phyloP scores from a whole-genome alignment of 2,329 filamentous ascomycete species.

The Chaetomium strumarium region DNA sequence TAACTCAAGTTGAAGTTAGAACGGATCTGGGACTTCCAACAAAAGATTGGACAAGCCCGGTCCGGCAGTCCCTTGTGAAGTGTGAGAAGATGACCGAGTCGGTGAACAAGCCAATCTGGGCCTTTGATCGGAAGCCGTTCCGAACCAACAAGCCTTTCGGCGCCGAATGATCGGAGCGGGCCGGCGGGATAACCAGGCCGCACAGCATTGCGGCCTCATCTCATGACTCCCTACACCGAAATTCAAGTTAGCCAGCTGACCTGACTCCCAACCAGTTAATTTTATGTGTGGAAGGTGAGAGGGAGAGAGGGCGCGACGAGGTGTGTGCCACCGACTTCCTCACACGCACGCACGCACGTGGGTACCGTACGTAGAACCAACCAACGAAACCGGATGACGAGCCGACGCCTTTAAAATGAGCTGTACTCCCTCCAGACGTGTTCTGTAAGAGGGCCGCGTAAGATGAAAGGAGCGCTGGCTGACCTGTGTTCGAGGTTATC shows the following conservation, averaged over 20 bases:
- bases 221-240: background rate
- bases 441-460: constrained; percentile 5
- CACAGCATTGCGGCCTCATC: background rate
- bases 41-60: background rate
- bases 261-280: background rate
- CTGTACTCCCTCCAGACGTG: background rate
- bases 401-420: background rate
- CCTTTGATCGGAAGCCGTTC: background rate
- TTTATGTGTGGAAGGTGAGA: background rate
- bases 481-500: too few species aligned
- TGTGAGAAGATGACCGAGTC: background rate
- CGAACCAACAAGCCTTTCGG: background rate
- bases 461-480: constrained; percentile 1
- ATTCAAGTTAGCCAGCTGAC: background rate
- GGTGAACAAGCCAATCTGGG: background rate
- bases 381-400: background rate
- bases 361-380: too few species aligned
- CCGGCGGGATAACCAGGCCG: background rate
- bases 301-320: background rate
- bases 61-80: background rate
- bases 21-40: background rate
- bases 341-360: background rate
- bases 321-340: background rate
- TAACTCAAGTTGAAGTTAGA: background rate
- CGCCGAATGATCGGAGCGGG: background rate